Base-by-base conservation (phyloP, 805 yeast genomes). In the Diddensiella santjacobensis region DNA sequence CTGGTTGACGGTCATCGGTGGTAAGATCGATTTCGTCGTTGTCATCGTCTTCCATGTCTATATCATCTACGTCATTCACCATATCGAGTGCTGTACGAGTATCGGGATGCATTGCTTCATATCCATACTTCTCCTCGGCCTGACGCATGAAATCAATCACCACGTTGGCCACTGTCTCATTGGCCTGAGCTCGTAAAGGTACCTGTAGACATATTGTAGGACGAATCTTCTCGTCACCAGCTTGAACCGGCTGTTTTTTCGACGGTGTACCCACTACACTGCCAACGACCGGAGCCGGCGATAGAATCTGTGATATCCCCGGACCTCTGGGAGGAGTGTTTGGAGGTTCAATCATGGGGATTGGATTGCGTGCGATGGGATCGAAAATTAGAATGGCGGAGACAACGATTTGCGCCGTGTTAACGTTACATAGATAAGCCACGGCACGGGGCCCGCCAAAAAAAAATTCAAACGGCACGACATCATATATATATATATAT, bases 41-140 rank as follows among this genome's bases (percentile, higher is more conserved):
- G 20, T 57, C 69, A n/a, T 68, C 77, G 3, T 68, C 75, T 11
- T 72, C 77, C 11, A 68, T 78, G 5, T 71, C 77, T 4, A 67
- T 73, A 20, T 69, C 77, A 17, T 65, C 79, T 8, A 70, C 74
- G 23, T 75, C 80, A 46, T 77, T 83, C 45, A 74, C 83, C 40
- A 57, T 44, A 30, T 58, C 61, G n/a, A 53, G 60, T 65, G 64
- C 71, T 58, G 52, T 71, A 77, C 68, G 78, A 62, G 84, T 79
- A 50, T 78, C 77, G 0, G 90, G 90, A 57, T 83, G 87, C 47
- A 84, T 70, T 1, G 71, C 75, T 29, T 79, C 79, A 78, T 84
- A 87, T 2, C 96, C 96, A 64, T 87, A 87, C 65, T 85, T 85
- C 43, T 84, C 88, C 60, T 87, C 95, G 3, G 91, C 85, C 46